Conservation (phyloP, 306 rosid species). For the Begonia fuchsioides region DNA sequence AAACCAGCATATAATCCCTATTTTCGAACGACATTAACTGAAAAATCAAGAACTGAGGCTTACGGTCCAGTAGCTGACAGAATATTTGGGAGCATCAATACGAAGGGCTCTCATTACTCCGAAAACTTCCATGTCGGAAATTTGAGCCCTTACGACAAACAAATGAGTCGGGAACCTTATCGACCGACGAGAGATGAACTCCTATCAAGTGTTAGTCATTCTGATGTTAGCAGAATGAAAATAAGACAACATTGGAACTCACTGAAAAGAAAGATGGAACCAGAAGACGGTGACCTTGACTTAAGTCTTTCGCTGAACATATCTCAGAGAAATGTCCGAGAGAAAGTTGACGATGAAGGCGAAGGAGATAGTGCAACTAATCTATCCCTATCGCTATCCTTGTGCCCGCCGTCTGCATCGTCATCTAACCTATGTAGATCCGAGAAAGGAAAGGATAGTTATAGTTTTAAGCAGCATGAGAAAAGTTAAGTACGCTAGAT, state of each 20-base stretch:
- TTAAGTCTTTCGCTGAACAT: slow-evolving; percentile 61
- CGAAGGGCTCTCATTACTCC: background rate
- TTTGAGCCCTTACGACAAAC: too few species aligned
- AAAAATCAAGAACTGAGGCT: slow-evolving; percentile 21
- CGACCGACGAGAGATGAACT: too few species aligned
- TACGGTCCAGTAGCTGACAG: slow-evolving; percentile 18
- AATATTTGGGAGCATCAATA: slow-evolving; percentile 10
- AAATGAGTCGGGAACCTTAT: too few species aligned
- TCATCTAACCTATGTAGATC: slow-evolving; percentile 19
- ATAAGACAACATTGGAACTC: slow-evolving; percentile 16
- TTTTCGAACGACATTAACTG: slow-evolving; percentile 6
- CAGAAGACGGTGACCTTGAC: slow-evolving; percentile 31
- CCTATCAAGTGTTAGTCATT: too few species aligned
- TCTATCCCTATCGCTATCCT: slow-evolving; percentile 48
- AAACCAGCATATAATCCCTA: slow-evolving; percentile 17
- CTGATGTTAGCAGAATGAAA: background rate
- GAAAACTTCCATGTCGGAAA: too few species aligned
- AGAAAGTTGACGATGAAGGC: too few species aligned
- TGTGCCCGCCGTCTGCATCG: slow-evolving; percentile 36
- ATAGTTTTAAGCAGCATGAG: slow-evolving; percentile 9
- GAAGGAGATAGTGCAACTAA: slow-evolving; percentile 19
- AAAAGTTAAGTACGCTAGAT: slow-evolving; percentile 52
- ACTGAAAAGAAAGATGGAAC: slow-evolving; percentile 35
- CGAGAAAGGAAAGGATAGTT: slow-evolving; percentile 4
- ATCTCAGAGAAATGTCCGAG: slow-evolving; percentile 14